phyloP scores from a whole-genome alignment of 345 rosid species.

The Acer campestre region DNA sequence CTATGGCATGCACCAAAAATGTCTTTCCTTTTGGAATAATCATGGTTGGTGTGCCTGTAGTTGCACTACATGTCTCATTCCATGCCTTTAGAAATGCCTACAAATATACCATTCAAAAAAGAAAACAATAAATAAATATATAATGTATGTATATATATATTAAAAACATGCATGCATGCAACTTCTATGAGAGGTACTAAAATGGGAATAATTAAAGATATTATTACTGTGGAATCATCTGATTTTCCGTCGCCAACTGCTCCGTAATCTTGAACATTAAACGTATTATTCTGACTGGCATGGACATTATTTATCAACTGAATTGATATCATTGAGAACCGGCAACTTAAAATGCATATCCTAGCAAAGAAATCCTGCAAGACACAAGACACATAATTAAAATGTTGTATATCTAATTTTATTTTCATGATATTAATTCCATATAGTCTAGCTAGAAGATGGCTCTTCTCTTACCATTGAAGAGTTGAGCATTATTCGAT shows the following conservation, averaged over 20 bases:
- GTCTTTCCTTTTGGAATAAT: slow-evolving; percentile 24
- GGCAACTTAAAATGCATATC: not conserved
- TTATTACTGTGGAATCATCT: slow-evolving; percentile 18
- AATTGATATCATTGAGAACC: not conserved
- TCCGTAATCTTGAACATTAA: slow-evolving; percentile 19
- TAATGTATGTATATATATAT: no score
- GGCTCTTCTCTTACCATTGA: no score
- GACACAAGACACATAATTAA: not conserved
- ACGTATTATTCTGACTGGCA: not conserved
- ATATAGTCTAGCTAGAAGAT: no score
- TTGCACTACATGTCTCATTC: slow-evolving; percentile 17
- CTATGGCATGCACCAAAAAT: slow-evolving; percentile 16
- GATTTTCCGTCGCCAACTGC: slow-evolving; percentile 16
- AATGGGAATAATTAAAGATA: not conserved
- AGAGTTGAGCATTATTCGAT: no score
- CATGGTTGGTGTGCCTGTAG: slow-evolving; percentile 10
- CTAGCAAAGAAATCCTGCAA: not conserved
- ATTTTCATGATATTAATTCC: no score
- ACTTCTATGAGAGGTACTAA: no score
- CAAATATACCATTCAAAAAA: not conserved
- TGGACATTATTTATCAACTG: not conserved
- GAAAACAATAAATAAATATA: not conserved
- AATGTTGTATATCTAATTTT: no score
- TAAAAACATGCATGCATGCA: no score
- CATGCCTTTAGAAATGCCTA: slow-evolving; percentile 35